Evolutionary conservation across 2,329 filamentous ascomycete genomes (phyloP).

Genomic region (Paraphaeosphaeria sporulosa): DNA sequence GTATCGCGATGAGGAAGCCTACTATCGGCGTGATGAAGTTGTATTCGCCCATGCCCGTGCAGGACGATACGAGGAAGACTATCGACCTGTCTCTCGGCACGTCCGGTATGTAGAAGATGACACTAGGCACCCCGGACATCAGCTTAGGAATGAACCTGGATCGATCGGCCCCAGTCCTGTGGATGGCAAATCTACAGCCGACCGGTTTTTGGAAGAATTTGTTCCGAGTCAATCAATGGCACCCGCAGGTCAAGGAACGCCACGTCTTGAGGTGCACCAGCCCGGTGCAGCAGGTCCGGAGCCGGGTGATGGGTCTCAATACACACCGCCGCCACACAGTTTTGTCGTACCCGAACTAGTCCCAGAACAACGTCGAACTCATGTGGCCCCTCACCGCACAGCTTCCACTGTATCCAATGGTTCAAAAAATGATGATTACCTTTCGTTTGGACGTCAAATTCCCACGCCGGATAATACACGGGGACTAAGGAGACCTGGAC

Average conservation of each 20-base stretch:
- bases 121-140: slow-evolving; percentile 30
- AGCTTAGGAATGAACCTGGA: slow-evolving; percentile 30
- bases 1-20: slow-evolving; percentile 44
- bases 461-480: slow-evolving; percentile 36
- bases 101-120: slow-evolving; percentile 40
- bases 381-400: slow-evolving; percentile 31
- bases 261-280: slow-evolving; percentile 25
- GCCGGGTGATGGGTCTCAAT: slow-evolving; percentile 38
- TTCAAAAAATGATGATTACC: slow-evolving; percentile 40
- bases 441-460: slow-evolving; percentile 30
- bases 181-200: slow-evolving; percentile 39
- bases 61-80: slow-evolving; percentile 36
- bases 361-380: slow-evolving; percentile 22
- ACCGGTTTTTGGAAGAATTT: slow-evolving; percentile 46
- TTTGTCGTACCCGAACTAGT: slow-evolving; percentile 24
- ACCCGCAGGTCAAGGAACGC: slow-evolving; percentile 19
- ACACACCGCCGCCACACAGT: slow-evolving; percentile 38
- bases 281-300: slow-evolving; percentile 28
- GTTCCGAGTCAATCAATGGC: slow-evolving; percentile 31
- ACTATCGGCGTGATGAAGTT: slow-evolving; percentile 35
- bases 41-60: slow-evolving; percentile 40
- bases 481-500: slow-evolving; percentile 33
- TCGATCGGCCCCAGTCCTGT: slow-evolving; percentile 31
- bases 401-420: slow-evolving; percentile 44
- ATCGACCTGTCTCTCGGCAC: slow-evolving; percentile 35